Base-by-base conservation (phyloP, 345 rosid genomes). In the Sisymbrium altissimum region DNA sequence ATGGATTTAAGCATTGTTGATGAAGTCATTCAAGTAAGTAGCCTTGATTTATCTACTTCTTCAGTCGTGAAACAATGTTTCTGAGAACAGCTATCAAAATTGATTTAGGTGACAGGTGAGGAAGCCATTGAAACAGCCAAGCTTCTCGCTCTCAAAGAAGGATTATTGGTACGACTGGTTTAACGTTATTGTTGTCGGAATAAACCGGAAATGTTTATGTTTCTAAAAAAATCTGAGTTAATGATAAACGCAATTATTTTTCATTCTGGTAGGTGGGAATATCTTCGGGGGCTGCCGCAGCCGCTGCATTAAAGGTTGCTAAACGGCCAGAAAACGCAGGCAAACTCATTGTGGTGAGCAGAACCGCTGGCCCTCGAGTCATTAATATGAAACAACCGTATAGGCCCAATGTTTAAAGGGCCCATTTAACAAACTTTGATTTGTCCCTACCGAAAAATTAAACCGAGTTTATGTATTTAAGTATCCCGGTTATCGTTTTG, bases 11-110 rank as follows among this genome's bases (percentile, higher is more conserved):
- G 49, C 75, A 30, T 86, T 12, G 75, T 90, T 49, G 93, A 93
- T 78, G 96, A 90, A 84, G 84, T 87, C 70, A 71, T 93, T 82
- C 93, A 85, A 81, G 97, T 90, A 80, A 83, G 84, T 69, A 54
- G 52, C 30, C 0, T 0, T 43, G 13, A 40, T 41, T 36, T 12
- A 40, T 63, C n/a, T 36, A 32, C 50, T 23, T 14, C 2, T 53
- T 5, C 0, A 2, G 1, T 53, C 9, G 0, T 61, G 2, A 15
- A 68, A 41, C 18, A 9, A 55, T 21, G 49, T 27, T 21, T 5
- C 18, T 66, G 27, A 74, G 44, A 39, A 9, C 0, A 27, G 6
- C 7, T 23, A 50, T 57, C 2, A 13, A 13, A 5, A 11, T 40
- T 60, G 10, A n/a, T 68, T 17, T 13, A 86, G 89, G 73, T 86